Evolutionary conservation across 169 alveolate species (phyloP).

Genomic region (Besnoitia besnoiti): DNA sequence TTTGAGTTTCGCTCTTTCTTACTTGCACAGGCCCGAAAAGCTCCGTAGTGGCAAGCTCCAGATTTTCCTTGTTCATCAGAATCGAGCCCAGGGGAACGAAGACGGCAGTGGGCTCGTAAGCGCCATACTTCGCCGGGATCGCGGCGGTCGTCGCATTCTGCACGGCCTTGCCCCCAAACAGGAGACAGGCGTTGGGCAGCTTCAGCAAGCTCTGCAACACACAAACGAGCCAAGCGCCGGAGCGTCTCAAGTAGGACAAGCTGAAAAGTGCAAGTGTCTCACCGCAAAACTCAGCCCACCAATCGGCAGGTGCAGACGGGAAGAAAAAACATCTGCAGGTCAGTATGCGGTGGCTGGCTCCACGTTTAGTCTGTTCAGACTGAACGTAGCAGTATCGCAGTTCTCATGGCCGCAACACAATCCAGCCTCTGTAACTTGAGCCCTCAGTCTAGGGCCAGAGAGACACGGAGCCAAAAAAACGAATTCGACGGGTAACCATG

Average conservation of each 20-base stretch:
- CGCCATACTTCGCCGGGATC: slow-evolving; percentile 76
- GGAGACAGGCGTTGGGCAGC: slow-evolving; percentile 81
- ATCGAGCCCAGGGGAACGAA: slow-evolving; percentile 78
- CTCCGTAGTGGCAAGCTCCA: slow-evolving; percentile 74
- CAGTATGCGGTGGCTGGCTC: no score
- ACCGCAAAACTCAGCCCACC: no score
- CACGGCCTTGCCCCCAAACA: slow-evolving; percentile 84
- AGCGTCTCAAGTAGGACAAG: background rate
- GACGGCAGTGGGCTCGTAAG: slow-evolving; percentile 87
- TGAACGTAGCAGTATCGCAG: no score
- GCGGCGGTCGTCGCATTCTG: slow-evolving; percentile 62
- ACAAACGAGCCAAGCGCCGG: slow-evolving; percentile 8
- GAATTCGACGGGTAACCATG: no score
- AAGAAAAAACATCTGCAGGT: slow-evolving; percentile 3
- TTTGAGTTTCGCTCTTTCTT: no score
- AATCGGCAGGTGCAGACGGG: slow-evolving; percentile 2
- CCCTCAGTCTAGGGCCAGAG: no score
- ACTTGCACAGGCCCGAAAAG: slow-evolving; percentile 86
- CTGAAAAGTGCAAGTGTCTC: no score
- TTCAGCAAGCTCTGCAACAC: slow-evolving; percentile 61
- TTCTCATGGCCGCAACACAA: no score
- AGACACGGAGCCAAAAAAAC: no score
- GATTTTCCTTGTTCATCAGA: slow-evolving; percentile 46
- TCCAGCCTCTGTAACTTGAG: no score
- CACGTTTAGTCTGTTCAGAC: no score